Base-by-base conservation (phyloP, 2,329 filamentous ascomycete species). In the Tetracladium maxilliforme region DNA sequence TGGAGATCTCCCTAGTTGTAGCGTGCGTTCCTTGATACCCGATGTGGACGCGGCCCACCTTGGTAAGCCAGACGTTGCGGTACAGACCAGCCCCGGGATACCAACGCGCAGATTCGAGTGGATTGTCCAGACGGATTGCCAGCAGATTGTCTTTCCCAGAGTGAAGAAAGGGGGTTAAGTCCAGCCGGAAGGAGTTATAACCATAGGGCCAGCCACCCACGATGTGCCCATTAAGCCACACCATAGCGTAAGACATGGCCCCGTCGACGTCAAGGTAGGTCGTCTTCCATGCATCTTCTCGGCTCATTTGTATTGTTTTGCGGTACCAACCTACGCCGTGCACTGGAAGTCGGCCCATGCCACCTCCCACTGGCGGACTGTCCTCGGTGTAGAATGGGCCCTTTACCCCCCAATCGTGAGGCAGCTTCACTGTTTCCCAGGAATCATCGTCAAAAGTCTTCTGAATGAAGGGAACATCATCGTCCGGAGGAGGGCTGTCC, bases 291-390 rank as follows among this genome's bases (percentile, higher is more conserved):
- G 34, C 26, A 11, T 58, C 52, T 2, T 36, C 37, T 0, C 38
- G 26, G 1, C 26, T 24, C 4, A 56, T 28, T 0, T 38, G 34
- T 2, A 66, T 7, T 4, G 39, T 53, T 15, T 50, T 47, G 4
- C 61, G 56, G 33, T 66, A 66, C 62, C 61, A 65, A 3, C 56
- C 61, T 3, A 68, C 51, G 4, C 63, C 63, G n/a, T 64, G 52
- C 13, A 52, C 46, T 0, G 63, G 63, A 17, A 69, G 36, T 3
- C 54, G 45, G 10, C 55, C 56, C 41, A 52, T 51, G 5, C 47
- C 47, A 2, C 52, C 52, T 6, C 37, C 41, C 6, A 55, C 43
- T 2, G 42, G 42, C 5, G 44, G 37, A 1, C 43, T 38, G 44
- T 44, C 37, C 7, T 35, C 44, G 4, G 40, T 42, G 27, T 45